Base-by-base conservation (phyloP, 805 yeast species). In the Kazachstania kunashirensis region DNA sequence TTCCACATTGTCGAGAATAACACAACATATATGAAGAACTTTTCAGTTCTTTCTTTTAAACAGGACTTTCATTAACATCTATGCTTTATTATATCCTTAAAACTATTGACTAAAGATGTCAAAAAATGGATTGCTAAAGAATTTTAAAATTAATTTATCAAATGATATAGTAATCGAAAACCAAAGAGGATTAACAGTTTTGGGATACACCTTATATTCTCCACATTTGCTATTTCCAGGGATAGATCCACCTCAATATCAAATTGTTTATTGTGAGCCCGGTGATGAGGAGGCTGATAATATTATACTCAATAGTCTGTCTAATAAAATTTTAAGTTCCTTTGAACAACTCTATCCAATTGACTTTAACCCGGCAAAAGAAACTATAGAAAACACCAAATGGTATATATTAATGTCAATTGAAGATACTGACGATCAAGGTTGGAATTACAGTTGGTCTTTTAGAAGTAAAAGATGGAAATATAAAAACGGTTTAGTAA, bases 391-490 rank as follows among this genome's bases (percentile, higher is more conserved):
- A 31, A 13, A 36, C n/a, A 28, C 65, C 11, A 63, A 67, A 37
- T 83, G 94, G 94, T 78, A 75, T 47, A 78, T 80, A 2, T 66
- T 78, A 40, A 79, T 84, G 89, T 55, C 63, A 33, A 57, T 59
- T 29, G 41, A 43, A 16, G 85, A 81, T 49, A 80, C 75, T 15
- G 94, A 83, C 54, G 88, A 81, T 48, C 82, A 79, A 49, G 94
- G 94, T n/a, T 83, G 94, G 94, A 53, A 68, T 23, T 84, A 83
- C 50, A 67, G 81, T 39, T 62, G 71, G 58, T 46, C 67, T 17
- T 71, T 77, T 41, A 54, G 61, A 8, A 59, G 71, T 15, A 47
- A 46, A 18, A 51, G 55, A 31, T 83, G 94, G 94, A 73, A 75
- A 47, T 84, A 83, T 3, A 64, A 66, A 44, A 61, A 71, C 41